Percentiles rank a stretch among this genome's conserved stretches.
These are phyloP conservation scores for Asterochloris erici DNA, from an alignment of 139 green algal genomes.

Conservation along the genomic window DNA sequence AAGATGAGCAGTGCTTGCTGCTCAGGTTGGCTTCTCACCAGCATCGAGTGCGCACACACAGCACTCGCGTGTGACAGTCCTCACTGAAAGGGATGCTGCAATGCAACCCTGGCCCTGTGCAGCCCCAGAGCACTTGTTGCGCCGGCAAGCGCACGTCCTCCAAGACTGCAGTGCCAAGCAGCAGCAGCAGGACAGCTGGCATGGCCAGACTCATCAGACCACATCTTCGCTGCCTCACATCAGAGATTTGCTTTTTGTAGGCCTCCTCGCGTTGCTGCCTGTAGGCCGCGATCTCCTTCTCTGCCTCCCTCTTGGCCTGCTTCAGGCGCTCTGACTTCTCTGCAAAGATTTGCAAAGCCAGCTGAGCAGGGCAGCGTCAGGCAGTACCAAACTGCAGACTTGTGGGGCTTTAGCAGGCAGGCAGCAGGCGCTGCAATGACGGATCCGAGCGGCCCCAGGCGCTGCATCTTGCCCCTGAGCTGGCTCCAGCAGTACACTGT, in stretches of 20 bases:
- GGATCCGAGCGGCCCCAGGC: too few species aligned
- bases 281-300: slow-evolving; percentile 75
- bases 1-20: background rate
- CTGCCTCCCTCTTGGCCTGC: slow-evolving; percentile 81
- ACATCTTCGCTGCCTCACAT: background rate
- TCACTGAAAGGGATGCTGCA: background rate
- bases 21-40: background rate
- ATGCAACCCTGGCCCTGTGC: background rate
- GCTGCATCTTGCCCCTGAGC: too few species aligned
- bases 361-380: background rate
- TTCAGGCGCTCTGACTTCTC: slow-evolving; percentile 74
- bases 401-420: too few species aligned
- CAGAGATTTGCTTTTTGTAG: slow-evolving; percentile 69
- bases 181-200: background rate
- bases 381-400: too few species aligned
- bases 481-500: too few species aligned
- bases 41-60: background rate
- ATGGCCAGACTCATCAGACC: background rate
- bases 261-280: slow-evolving; percentile 66
- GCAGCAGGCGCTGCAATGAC: too few species aligned
- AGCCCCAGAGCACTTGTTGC: background rate
- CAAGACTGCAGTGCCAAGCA: background rate
- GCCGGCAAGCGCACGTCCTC: background rate
- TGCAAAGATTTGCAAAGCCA: slow-evolving; percentile 31
- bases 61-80: background rate